Evolutionary conservation across 257 asterid genomes (phyloP).

Genomic region (Fraxinus quadrangulata): DNA sequence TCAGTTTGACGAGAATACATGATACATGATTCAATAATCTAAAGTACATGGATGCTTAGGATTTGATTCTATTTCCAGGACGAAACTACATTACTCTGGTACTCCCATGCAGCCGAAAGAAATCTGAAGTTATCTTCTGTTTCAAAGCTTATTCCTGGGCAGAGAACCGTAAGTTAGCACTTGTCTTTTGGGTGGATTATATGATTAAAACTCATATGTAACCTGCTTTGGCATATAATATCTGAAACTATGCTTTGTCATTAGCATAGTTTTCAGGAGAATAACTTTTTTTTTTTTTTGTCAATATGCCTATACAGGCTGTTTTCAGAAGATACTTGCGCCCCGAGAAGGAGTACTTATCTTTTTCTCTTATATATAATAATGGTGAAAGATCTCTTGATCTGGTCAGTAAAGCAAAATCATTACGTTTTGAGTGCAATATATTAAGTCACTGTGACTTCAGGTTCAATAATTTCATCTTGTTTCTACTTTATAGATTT

Average conservation of each 20-base stretch:
- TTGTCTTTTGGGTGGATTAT: constrained; percentile 25
- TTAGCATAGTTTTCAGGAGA: background rate
- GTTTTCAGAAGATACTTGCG: constrained; percentile 86
- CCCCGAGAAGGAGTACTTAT: constrained; percentile 92
- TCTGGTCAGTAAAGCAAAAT: constrained; percentile 60
- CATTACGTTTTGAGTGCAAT: background rate
- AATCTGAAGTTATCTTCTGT: constrained; percentile 62
- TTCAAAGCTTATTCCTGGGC: constrained; percentile 66
- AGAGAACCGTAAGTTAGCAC: constrained; percentile 68
- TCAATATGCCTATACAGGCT: constrained; percentile 54
- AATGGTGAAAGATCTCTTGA: constrained; percentile 93
- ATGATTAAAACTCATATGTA: constrained; percentile 24
- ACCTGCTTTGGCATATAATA: constrained; percentile 16
- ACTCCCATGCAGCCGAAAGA: constrained; percentile 61
- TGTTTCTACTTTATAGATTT: constrained; percentile 55
- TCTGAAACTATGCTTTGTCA: background rate
- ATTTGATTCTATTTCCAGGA: constrained; percentile 41
- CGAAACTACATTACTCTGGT: constrained; percentile 54
- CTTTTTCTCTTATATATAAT: constrained; percentile 83
- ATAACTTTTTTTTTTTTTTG: background rate
- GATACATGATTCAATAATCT: constrained; percentile 14
- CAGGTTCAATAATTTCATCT: constrained; percentile 1
- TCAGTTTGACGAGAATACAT: background rate
- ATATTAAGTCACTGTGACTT: background rate
- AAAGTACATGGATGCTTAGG: background rate